These are phyloP conservation scores for Globisporangium mamillatum DNA, from an alignment of 352 stramenopile genomes.

Conservation along the genomic window DNA sequence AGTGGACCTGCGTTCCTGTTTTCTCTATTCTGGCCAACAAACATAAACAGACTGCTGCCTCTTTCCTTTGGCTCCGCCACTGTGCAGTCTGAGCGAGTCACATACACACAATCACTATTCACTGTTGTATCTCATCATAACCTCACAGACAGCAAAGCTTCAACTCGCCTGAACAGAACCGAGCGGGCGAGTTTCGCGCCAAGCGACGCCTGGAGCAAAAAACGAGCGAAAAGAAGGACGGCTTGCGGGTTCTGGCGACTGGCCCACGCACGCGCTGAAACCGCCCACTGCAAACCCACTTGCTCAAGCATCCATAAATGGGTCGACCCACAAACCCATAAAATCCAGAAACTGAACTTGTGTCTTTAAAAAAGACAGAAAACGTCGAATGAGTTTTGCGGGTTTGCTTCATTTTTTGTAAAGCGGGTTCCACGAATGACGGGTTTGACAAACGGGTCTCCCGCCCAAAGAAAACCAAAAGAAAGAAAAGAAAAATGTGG, in stretches of 20 bases:
- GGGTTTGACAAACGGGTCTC: not conserved
- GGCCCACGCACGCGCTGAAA: not conserved
- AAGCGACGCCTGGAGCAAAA: not conserved
- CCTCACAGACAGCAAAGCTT: no score
- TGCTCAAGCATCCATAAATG: not conserved
- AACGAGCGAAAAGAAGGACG: not conserved
- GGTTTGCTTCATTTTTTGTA: not conserved
- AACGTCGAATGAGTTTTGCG: not conserved
- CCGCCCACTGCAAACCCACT: not conserved
- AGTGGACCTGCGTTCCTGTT: not conserved
- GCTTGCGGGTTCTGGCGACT: not conserved
- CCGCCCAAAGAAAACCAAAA: not conserved
- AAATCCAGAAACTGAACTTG: not conserved
- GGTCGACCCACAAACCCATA: not conserved
- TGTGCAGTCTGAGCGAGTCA: no score
- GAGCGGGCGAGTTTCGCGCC: no score
- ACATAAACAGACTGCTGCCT: not conserved
- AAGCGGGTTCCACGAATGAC: not conserved
- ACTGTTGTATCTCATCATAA: no score
- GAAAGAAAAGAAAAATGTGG: not conserved
- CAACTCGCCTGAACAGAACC: no score
- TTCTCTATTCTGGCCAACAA: not conserved
- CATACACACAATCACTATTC: no score
- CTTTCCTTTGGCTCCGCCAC: no score
- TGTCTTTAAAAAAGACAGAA: not conserved